These are phyloP conservation scores for Fusarium subglutinans DNA, from an alignment of 2,329 filamentous ascomycete species.

Conservation along the genomic window DNA sequence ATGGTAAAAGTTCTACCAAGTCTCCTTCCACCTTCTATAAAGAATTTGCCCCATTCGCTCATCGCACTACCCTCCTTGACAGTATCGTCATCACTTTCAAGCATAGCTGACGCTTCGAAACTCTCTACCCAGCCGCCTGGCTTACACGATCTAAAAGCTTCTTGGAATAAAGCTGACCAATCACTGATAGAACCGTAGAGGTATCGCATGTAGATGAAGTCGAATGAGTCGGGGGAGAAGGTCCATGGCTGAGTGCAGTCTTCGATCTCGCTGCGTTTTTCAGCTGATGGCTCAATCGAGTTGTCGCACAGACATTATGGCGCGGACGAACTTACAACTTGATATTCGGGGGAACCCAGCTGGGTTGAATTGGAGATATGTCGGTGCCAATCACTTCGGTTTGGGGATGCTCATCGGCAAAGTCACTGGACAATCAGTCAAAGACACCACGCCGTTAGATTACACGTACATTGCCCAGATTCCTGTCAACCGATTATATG, in stretches of 20 bases:
- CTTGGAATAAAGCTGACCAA: neutral
- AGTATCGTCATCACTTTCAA: slow-evolving; percentile 2
- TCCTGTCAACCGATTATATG: neutral
- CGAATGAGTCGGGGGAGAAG: neutral
- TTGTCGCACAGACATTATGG: accelerated
- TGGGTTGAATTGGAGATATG: slow-evolving; percentile 7
- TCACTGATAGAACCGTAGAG: slow-evolving; percentile 2
- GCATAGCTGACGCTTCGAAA: neutral
- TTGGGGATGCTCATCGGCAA: slow-evolving; percentile 4
- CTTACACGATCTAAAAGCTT: neutral
- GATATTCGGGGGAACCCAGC: slow-evolving; percentile 4
- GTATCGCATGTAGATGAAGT: slow-evolving; percentile 8
- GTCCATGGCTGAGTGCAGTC: slow-evolving; percentile 16
- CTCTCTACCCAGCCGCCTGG: neutral
- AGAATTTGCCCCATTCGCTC: slow-evolving; percentile 2
- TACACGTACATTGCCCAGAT: slow-evolving; percentile 5
- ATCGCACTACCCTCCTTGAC: neutral
- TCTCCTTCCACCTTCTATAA: neutral
- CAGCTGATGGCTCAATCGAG: neutral
- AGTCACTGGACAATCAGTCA: neutral
- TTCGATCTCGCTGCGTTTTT: neutral
- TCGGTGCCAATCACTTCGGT: slow-evolving; percentile 1
- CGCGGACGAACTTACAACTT: neutral
- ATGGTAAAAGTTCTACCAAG: neutral
- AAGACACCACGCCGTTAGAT: accelerated